Conservation (phyloP, 2,329 filamentous ascomycete species). For the Arthrobotrys iridis region DNA sequence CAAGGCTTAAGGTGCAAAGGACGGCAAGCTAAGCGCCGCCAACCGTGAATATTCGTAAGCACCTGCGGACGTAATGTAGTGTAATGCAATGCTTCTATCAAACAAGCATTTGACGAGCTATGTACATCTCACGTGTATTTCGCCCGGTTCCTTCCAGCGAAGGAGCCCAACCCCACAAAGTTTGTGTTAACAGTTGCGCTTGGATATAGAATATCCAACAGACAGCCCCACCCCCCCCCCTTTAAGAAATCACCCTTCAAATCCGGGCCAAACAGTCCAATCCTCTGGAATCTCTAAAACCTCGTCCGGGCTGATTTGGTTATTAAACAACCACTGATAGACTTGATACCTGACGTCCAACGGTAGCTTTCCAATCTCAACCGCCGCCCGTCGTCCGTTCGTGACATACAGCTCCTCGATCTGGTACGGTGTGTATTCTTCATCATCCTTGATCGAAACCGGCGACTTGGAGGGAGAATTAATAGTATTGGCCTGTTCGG, state of each 20-base stretch:
- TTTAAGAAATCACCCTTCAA: too few species aligned
- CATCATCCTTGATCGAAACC: not conserved
- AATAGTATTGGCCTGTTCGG: not conserved
- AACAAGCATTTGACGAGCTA: too few species aligned
- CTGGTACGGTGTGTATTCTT: not conserved
- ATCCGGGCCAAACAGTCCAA: too few species aligned
- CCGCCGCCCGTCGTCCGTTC: not conserved
- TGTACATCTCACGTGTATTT: not conserved
- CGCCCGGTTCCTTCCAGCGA: too few species aligned
- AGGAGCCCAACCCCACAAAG: too few species aligned
- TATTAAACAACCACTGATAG: not conserved
- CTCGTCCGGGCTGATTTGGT: not conserved
- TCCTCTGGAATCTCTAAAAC: not conserved
- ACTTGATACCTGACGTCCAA: not conserved
- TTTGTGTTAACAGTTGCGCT: too few species aligned
- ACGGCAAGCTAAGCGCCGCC: slow-evolving; percentile 16
- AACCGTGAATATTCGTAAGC: slow-evolving; percentile 8
- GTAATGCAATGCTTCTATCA: too few species aligned
- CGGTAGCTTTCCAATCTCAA: not conserved
- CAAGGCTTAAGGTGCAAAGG: not conserved
- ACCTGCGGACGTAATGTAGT: not conserved
- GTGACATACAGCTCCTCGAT: not conserved
- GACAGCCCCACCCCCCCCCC: too few species aligned
- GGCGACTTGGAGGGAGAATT: not conserved
- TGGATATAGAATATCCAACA: too few species aligned